These are phyloP conservation scores for Podospora fimiseda DNA, from an alignment of 495 filamentous ascomycete species.

Conservation along the genomic window DNA sequence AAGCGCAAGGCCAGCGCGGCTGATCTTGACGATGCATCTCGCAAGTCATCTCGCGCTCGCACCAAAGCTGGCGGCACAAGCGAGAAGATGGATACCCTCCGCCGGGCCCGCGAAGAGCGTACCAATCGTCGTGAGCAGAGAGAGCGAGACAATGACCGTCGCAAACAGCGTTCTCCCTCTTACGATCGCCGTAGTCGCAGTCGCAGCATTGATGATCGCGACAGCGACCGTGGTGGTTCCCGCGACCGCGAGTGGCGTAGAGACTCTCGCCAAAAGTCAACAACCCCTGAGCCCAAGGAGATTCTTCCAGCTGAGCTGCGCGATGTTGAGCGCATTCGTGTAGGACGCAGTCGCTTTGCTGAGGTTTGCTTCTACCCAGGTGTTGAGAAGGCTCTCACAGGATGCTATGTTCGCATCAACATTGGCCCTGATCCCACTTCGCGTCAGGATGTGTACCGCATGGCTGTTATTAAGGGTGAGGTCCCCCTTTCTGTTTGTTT, in stretches of 20 bases:
- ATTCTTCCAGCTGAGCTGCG: constrained; percentile 56
- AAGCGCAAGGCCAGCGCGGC: constrained; percentile 76
- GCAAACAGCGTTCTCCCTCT: constrained; percentile 42
- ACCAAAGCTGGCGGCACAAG: constrained; percentile 75
- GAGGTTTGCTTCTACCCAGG: constrained; percentile 86
- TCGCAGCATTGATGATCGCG: constrained; percentile 60
- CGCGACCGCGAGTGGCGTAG: constrained; percentile 52
- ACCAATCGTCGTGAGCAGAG: constrained; percentile 67
- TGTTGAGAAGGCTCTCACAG: constrained; percentile 71
- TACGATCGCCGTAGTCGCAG: constrained; percentile 29
- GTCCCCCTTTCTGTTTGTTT: neutral
- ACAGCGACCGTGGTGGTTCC: constrained; percentile 51
- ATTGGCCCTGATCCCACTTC: constrained; percentile 65
- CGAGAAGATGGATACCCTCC: constrained; percentile 72
- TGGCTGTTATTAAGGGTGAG: constrained; percentile 79
- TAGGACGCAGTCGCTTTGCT: constrained; percentile 75
- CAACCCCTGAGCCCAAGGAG: constrained; percentile 44
- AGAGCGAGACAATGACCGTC: constrained; percentile 59
- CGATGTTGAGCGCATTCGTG: constrained; percentile 73
- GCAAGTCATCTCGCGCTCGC: constrained; percentile 78
- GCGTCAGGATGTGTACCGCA: constrained; percentile 68
- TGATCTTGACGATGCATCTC: constrained; percentile 62
- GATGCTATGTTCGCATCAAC: constrained; percentile 74
- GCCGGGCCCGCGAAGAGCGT: constrained; percentile 78
- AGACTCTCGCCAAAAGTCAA: constrained; percentile 36